Evolutionary conservation across 2,329 filamentous ascomycete species (phyloP).

Genomic region (Didymella keratinophila): DNA sequence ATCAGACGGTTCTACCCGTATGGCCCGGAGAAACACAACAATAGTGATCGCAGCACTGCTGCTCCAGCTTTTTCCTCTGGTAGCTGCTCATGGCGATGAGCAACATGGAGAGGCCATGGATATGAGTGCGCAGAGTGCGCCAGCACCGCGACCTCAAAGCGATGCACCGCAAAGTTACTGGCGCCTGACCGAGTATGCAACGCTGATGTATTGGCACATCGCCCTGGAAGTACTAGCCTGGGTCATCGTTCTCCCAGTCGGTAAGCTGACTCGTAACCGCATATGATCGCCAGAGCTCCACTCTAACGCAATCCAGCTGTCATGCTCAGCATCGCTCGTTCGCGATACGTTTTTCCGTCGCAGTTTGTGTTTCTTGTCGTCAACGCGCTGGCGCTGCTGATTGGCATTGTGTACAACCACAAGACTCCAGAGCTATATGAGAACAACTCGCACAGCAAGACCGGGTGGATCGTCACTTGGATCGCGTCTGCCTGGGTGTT

Average conservation of each 20-base stretch:
- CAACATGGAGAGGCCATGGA: slow-evolving; percentile 37
- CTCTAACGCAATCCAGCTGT: slow-evolving; percentile 65
- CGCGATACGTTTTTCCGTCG: slow-evolving; percentile 72
- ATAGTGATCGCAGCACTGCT: slow-evolving; percentile 51
- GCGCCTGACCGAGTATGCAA: slow-evolving; percentile 60
- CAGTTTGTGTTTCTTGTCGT: slow-evolving; percentile 66
- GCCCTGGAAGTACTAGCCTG: slow-evolving; percentile 74
- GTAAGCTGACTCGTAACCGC: slow-evolving; percentile 58
- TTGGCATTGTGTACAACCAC: slow-evolving; percentile 69
- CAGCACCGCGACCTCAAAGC: slow-evolving; percentile 26
- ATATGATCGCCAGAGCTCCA: slow-evolving; percentile 18
- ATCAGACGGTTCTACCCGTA: slow-evolving; percentile 31
- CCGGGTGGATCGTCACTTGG: slow-evolving; percentile 84
- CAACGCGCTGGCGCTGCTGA: slow-evolving; percentile 53
- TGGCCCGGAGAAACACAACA: slow-evolving; percentile 34
- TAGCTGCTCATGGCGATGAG: slow-evolving; percentile 53
- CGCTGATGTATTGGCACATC: slow-evolving; percentile 74
- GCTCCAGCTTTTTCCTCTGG: slow-evolving; percentile 50
- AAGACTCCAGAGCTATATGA: slow-evolving; percentile 86
- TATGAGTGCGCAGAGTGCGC: slow-evolving; percentile 35
- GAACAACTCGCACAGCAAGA: slow-evolving; percentile 85
- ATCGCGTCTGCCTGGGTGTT: slow-evolving; percentile 74
- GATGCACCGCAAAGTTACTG: slow-evolving; percentile 64
- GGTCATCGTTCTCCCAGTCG: slow-evolving; percentile 75
- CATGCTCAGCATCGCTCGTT: slow-evolving; percentile 84